Percentiles rank a stretch among this genome's conserved stretches.
These are phyloP conservation scores for Diversispora epigaea DNA, from an alignment of 192 early-diverging fungal species.

Conservation along the genomic window DNA sequence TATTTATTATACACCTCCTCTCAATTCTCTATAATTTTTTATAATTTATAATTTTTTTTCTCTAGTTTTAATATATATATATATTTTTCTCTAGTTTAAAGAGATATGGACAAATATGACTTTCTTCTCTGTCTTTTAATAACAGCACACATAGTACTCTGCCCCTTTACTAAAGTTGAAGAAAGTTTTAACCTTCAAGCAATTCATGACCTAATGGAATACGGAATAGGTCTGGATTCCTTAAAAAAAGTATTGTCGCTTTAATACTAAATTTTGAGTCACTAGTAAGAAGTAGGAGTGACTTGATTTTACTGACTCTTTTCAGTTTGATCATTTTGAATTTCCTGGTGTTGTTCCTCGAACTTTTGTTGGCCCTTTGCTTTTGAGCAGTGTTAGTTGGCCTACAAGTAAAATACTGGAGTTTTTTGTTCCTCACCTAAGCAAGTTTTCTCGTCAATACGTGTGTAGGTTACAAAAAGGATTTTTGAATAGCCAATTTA, in stretches of 20 bases:
- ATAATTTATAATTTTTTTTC: no score
- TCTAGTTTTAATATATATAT: no score
- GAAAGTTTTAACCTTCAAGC: slow-evolving; percentile 97
- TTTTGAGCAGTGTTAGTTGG: slow-evolving; percentile 51
- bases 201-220: slow-evolving; percentile 79
- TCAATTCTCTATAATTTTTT: no score
- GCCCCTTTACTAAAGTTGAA: slow-evolving; percentile 94
- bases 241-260: slow-evolving; percentile 33
- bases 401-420: slow-evolving; percentile 45
- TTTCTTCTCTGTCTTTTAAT: slow-evolving; percentile 22
- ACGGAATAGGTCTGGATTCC: slow-evolving; percentile 41
- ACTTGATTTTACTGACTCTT: not conserved
- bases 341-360: slow-evolving; percentile 97
- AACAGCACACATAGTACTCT: slow-evolving; percentile 41
- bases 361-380: slow-evolving; percentile 83
- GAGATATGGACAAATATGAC: slow-evolving; percentile 28
- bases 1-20: no score
- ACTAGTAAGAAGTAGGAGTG: not conserved
- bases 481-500: not conserved
- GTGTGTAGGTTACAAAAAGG: slow-evolving; percentile 37
- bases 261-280: not conserved
- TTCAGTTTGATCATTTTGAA: slow-evolving; percentile 77
- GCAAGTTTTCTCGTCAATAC: slow-evolving; percentile 41
- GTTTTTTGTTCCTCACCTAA: slow-evolving; percentile 26
- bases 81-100: no score